phyloP scores from a whole-genome alignment of 164 flowering plant species.

The Santalum album region DNA sequence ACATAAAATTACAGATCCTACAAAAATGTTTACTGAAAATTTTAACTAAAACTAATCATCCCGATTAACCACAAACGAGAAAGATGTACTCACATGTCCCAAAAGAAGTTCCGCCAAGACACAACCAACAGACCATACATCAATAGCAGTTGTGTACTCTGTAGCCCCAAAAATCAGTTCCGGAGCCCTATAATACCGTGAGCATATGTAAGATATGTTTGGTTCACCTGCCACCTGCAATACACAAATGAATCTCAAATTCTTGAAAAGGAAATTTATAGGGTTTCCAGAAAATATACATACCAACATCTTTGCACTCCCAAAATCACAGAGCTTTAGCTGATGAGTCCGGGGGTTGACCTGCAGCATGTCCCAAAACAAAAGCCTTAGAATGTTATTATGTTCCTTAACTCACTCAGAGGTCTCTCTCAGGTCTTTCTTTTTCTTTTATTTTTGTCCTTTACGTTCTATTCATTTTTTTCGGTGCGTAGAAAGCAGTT shows the following conservation, averaged over 20 bases:
- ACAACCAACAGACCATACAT: slow-evolving; percentile 68
- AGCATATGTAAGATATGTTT: slow-evolving; percentile 60
- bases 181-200: slow-evolving; percentile 65
- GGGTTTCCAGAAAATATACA: slow-evolving; percentile 11
- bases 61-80: too few species aligned
- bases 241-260: not conserved
- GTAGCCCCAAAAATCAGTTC: slow-evolving; percentile 71
- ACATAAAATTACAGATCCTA: too few species aligned
- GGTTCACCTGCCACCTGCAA: slow-evolving; percentile 65
- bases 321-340: slow-evolving; percentile 53
- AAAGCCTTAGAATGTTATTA: not conserved
- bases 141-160: slow-evolving; percentile 63
- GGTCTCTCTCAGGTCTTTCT: too few species aligned
- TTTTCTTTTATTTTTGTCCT: too few species aligned
- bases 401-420: not conserved
- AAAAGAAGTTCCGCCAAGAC: slow-evolving; percentile 59
- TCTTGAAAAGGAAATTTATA: too few species aligned
- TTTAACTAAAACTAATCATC: too few species aligned
- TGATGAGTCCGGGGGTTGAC: slow-evolving; percentile 66
- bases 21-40: too few species aligned
- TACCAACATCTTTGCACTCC: slow-evolving; percentile 73
- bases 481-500: too few species aligned
- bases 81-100: slow-evolving; percentile 40
- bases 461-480: too few species aligned
- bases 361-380: slow-evolving; percentile 23